Evolutionary conservation across 352 stramenopile species (phyloP).

Genomic region (Saprolegnia parasitica): DNA sequence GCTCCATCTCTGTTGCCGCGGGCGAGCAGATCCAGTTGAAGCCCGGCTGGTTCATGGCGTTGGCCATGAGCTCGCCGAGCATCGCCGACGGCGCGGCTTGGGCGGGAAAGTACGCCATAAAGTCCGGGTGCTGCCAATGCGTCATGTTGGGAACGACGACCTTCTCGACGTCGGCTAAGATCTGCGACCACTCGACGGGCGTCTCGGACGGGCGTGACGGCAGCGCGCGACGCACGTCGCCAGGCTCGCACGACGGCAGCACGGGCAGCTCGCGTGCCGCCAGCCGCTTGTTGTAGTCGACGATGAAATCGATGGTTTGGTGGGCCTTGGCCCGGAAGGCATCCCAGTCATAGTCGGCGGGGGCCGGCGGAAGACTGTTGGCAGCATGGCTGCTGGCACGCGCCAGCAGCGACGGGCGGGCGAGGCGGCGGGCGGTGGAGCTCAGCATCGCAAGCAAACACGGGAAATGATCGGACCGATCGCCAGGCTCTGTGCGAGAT

Average conservation of each 20-base stretch:
- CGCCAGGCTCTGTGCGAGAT: neutral
- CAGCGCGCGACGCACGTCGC: slow-evolving; percentile 40
- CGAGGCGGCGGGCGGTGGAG: neutral
- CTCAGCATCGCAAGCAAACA: neutral
- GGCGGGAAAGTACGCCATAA: slow-evolving; percentile 65
- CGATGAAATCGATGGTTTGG: slow-evolving; percentile 48
- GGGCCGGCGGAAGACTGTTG: neutral
- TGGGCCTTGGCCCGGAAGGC: slow-evolving; percentile 30
- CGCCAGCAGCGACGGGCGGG: neutral
- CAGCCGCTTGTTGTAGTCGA: slow-evolving; percentile 56
- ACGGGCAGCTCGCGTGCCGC: slow-evolving; percentile 44
- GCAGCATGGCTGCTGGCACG: neutral
- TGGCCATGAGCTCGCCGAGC: slow-evolving; percentile 46
- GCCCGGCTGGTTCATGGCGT: slow-evolving; percentile 24
- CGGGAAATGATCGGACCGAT: neutral
- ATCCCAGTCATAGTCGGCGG: slow-evolving; percentile 26
- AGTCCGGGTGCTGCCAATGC: slow-evolving; percentile 62
- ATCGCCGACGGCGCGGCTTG: slow-evolving; percentile 46
- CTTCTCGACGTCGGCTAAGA: slow-evolving; percentile 52
- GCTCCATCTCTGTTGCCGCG: slow-evolving; percentile 62
- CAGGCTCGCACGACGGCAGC: slow-evolving; percentile 41
- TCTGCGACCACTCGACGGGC: slow-evolving; percentile 50
- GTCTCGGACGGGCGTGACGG: slow-evolving; percentile 42
- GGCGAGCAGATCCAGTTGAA: slow-evolving; percentile 50
- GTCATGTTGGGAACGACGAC: slow-evolving; percentile 64